Evolutionary conservation across 1,284 basidiomycete genomes (phyloP), one percentile per base, ranked within the genome.

Genomic region (Apiotrichum porosum): DNA sequence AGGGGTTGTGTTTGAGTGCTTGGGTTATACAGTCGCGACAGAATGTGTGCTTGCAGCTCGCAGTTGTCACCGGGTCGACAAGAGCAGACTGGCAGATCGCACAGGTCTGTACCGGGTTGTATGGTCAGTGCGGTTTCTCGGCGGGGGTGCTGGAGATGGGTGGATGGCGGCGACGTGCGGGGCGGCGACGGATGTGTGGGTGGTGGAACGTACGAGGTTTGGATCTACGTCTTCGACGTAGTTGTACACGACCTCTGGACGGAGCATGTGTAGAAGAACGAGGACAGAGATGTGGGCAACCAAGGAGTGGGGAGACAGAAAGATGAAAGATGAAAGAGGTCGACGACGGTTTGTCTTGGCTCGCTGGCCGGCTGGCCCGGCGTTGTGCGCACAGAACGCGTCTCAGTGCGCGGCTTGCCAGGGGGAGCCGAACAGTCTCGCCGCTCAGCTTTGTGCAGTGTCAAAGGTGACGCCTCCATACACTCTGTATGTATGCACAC

Each of bases 71-170:
- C 10, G 88, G 88, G 26, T 88, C 79, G 17, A 82, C 72, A 61
- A 90, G 87, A 3, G 88, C 86, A 38, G 80, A 86, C 81, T 81
- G 82, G 72, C 88, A 91, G 58, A 91, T 88, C 56, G 86, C 88
- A 63, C 88, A 91, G 43, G 85, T 77, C 82, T 87, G 58, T 9
- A 19, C 9, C 10, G 38, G 26, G 35, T 21, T 15, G 22, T 13
- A 12, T 12, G 19, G 22, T 13, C 6, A 24, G 32, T 13, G 26
- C 26, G 26, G 26, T n/a, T n/a, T 30, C 21, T 17, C 5, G 14
- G 22, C 22, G 33, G 9, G 5, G 34, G 17, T 4, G 18, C 8
- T 22, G 19, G 3, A 9, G 19, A 14, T 37, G 13, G 35, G 35
- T 9, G 19, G 17, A 15, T 9, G 14, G 21, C 18, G 21, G 31